These are phyloP conservation scores for Botrytis deweyae DNA, from an alignment of 2,329 filamentous ascomycete genomes.

Conservation along the genomic window DNA sequence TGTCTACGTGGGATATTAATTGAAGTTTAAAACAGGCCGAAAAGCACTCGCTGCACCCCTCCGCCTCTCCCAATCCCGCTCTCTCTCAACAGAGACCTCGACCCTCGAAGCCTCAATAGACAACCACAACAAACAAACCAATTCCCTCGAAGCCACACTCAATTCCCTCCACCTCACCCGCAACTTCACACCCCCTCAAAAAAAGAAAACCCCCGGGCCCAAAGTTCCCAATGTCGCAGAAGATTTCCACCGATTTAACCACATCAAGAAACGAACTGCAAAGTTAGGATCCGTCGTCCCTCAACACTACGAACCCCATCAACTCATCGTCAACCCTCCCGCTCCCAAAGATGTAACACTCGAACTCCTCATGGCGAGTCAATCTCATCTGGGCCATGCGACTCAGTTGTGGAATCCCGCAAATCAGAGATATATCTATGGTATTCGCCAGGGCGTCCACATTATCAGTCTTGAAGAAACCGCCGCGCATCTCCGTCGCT, in stretches of 20 bases:
- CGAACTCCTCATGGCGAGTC: slow-evolving; percentile 83
- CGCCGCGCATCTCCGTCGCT: slow-evolving; percentile 84
- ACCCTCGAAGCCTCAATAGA: slow-evolving; percentile 24
- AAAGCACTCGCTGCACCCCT: slow-evolving; percentile 50
- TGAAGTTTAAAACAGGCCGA: slow-evolving; percentile 47
- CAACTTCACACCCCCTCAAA: slow-evolving; percentile 24
- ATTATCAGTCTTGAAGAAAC: slow-evolving; percentile 91
- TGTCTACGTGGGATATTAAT: slow-evolving; percentile 22
- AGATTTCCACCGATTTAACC: slow-evolving; percentile 31
- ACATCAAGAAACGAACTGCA: slow-evolving; percentile 47
- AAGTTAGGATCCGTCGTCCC: slow-evolving; percentile 51
- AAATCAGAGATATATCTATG: slow-evolving; percentile 92
- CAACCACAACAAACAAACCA: slow-evolving; percentile 23
- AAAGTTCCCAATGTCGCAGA: slow-evolving; percentile 21
- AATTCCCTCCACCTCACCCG: slow-evolving; percentile 31
- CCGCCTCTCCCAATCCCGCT: slow-evolving; percentile 42
- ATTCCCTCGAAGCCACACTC: slow-evolving; percentile 30
- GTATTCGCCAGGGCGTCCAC: slow-evolving; percentile 82
- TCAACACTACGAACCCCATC: slow-evolving; percentile 62
- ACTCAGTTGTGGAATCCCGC: slow-evolving; percentile 91
- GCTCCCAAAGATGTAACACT: slow-evolving; percentile 78
- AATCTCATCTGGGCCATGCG: slow-evolving; percentile 87
- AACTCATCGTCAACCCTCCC: slow-evolving; percentile 71
- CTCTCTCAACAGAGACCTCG: slow-evolving; percentile 39
- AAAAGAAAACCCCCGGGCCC: not conserved